phyloP scores from a whole-genome alignment of 345 rosid genomes.

The Diplotaxis tenuifolia region DNA sequence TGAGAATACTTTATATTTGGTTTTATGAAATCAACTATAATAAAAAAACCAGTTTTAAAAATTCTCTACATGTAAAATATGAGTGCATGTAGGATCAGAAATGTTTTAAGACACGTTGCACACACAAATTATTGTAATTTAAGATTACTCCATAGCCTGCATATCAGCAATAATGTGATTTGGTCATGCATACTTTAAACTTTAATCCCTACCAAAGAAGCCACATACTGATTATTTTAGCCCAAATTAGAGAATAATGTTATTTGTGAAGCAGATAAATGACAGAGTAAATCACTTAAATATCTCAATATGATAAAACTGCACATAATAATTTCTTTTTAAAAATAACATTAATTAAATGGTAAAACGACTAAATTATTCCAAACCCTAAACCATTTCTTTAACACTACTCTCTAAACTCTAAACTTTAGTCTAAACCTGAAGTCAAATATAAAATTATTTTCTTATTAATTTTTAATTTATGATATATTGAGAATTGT shows the following conservation, averaged over 20 bases:
- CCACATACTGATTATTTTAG: background rate
- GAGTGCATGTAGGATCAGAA: conserved; percentile 6
- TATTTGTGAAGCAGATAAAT: background rate
- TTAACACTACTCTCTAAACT: no score
- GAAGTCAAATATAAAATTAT: no score
- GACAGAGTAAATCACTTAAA: background rate
- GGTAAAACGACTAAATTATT: no score
- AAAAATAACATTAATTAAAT: no score
- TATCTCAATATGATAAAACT: no score
- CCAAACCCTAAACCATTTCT: no score
- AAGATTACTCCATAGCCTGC: background rate
- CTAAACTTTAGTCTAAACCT: no score
- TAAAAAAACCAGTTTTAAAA: background rate
- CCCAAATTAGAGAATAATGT: background rate
- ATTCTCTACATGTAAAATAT: background rate
- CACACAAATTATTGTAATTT: background rate
- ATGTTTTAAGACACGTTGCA: conserved; percentile 8
- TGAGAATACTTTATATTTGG: conserved; percentile 1
- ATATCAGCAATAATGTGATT: background rate
- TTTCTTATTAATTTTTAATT: no score
- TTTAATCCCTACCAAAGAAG: background rate
- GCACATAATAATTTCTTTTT: no score
- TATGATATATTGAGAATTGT: no score
- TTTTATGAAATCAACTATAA: background rate
- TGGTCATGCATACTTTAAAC: background rate